Base-by-base conservation (phyloP, 495 filamentous ascomycete species). In the Neurospora sp. region DNA sequence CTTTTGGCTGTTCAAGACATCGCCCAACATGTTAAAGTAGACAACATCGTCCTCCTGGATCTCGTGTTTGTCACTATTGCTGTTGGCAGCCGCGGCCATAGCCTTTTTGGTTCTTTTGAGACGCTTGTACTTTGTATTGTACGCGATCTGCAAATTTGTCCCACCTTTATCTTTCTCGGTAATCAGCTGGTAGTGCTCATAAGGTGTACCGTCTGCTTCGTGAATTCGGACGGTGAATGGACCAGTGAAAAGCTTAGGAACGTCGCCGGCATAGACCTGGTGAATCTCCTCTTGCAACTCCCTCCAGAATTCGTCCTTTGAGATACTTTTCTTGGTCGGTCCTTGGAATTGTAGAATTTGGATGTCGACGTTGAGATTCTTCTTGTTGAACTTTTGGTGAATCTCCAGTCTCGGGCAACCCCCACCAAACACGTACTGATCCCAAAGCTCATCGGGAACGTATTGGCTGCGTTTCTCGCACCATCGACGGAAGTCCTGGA, bases 91-190 rank as follows among this genome's bases (percentile, higher is more conserved):
- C 61, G 93, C 87, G 78, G 97, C 96, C 81, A 92, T 92, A 75
- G 97, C 91, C 48, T 94, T 90, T 73, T 93, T 90, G 75, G 91
- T 97, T 40, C 95, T 88, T 83, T 99, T 99, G 42, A 99, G 85
- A 3, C 96, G 90, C 84, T 98, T 99, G 81, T 99, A 99, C 78
- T 99, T 99, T 0, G 96, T 99, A 78, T 98, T 98, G 78, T 99
- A 99, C 16, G 95, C 94, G 72, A 99, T 98, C 68, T 97, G 94
- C 72, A 98, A 90, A 59, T 78, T 83, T 9, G 80, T 82, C 20
- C 79, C 77, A 72, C 89, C 91, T 8, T 90, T 92, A 45, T 87
- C 85, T 8, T 89, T 89, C 71, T 97, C 94, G 75, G 93, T 94
- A 78, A 99, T 96, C 71, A 97, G 92, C 37, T 97, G 92, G 75